These are phyloP conservation scores for Diaporthe amygdali DNA, from an alignment of 2,329 filamentous ascomycete genomes.

Conservation along the genomic window DNA sequence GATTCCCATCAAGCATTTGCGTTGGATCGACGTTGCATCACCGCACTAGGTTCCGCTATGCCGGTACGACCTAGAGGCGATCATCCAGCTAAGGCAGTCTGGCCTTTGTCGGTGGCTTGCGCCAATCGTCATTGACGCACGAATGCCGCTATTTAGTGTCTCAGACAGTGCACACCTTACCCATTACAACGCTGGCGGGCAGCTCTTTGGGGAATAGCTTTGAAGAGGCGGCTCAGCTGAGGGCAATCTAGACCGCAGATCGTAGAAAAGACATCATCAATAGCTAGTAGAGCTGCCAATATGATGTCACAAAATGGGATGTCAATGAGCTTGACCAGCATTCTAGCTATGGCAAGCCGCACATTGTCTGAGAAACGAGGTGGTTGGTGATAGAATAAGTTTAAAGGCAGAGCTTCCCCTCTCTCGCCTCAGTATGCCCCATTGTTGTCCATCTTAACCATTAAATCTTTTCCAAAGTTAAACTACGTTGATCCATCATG, in stretches of 20 bases:
- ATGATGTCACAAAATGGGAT: conserved; percentile 17
- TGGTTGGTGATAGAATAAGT: neutral
- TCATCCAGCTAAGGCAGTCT: neutral
- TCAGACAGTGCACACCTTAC: conserved; percentile 3
- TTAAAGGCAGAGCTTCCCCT: neutral
- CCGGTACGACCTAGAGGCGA: neutral
- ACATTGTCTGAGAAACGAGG: neutral
- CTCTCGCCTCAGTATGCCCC: neutral
- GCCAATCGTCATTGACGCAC: conserved; percentile 20
- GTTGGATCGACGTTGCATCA: conserved; percentile 15
- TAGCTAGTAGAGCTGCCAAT: neutral
- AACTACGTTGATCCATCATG: neutral
- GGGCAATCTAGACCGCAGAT: neutral
- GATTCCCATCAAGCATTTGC: conserved; percentile 3
- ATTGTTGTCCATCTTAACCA: neutral
- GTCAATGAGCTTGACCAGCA: neutral
- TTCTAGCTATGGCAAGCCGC: neutral
- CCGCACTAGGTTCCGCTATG: conserved; percentile 11
- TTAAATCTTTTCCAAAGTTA: neutral
- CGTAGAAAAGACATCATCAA: neutral
- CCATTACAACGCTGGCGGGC: neutral
- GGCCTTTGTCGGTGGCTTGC: neutral
- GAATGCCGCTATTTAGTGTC: conserved; percentile 7
- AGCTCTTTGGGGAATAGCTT: neutral
- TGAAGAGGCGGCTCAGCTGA: conserved; percentile 14